Percentiles rank a stretch among this genome's conserved stretches.
phyloP scores from a whole-genome alignment of 1,284 basidiomycete genomes.

The Hymenochaete sp. region DNA sequence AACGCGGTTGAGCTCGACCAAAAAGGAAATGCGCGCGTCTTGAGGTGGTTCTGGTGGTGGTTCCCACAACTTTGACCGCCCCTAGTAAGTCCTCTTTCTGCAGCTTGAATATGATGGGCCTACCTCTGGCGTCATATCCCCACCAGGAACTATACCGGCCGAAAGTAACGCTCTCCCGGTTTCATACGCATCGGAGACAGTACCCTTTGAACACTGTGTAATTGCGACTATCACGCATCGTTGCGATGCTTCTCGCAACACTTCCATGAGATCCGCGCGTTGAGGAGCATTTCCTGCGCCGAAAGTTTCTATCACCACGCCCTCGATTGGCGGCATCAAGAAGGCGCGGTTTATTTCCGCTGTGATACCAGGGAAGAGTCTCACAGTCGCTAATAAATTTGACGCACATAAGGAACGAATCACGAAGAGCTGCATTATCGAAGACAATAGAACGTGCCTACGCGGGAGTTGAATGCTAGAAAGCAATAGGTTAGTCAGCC shows the following conservation, averaged over 20 bases:
- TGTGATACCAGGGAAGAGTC: constrained; percentile 84
- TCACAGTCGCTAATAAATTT: constrained; percentile 49
- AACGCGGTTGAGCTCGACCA: too few species aligned
- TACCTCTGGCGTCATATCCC: constrained; percentile 93
- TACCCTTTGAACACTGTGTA: constrained; percentile 80
- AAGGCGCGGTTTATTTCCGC: constrained; percentile 65
- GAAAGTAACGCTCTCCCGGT: constrained; percentile 68
- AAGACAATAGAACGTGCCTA: not conserved
- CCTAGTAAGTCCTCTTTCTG: too few species aligned
- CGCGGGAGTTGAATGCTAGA: constrained; percentile 67
- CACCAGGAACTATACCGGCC: constrained; percentile 69
- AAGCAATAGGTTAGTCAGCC: constrained; percentile 11
- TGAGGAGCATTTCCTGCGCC: constrained; percentile 84
- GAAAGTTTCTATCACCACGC: constrained; percentile 83
- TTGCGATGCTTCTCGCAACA: constrained; percentile 71
- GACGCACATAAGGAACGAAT: not conserved
- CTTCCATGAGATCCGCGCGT: constrained; percentile 55
- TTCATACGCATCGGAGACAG: constrained; percentile 75
- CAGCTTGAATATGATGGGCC: constrained; percentile 19
- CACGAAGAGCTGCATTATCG: not conserved
- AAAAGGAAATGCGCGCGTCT: too few species aligned
- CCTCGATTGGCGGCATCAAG: constrained; percentile 59
- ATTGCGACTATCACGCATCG: constrained; percentile 86
- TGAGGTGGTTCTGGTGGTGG: too few species aligned
- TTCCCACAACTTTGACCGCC: too few species aligned